Conservation (phyloP, 192 early-diverging fungal genomes). For the Coemansia pectinata region DNA sequence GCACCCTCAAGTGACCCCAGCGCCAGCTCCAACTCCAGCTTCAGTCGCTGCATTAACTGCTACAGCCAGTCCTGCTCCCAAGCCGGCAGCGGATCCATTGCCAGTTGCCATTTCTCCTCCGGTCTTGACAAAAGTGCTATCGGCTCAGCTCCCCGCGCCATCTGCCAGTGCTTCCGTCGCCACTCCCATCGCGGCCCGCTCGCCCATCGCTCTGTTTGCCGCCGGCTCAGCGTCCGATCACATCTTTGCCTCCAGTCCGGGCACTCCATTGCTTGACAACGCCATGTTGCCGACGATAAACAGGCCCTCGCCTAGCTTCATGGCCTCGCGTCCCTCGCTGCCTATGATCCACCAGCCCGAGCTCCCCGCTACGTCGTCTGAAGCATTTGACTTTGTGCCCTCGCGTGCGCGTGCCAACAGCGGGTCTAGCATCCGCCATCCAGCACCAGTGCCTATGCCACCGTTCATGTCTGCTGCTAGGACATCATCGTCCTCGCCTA, state of each 20-base stretch:
- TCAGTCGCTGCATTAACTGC: not conserved
- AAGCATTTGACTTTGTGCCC: constrained; percentile 11
- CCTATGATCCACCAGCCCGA: constrained; percentile 21
- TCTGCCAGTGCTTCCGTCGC: not conserved
- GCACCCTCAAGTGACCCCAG: not conserved
- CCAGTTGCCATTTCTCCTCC: not conserved
- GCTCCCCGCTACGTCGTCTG: not conserved
- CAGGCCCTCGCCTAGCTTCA: constrained; percentile 15
- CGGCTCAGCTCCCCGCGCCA: not conserved
- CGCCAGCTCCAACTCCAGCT: not conserved
- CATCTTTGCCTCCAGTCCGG: not conserved
- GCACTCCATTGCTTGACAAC: constrained; percentile 26
- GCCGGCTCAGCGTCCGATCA: not conserved
- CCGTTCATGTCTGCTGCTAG: not conserved
- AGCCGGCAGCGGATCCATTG: not conserved
- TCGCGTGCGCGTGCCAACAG: constrained; percentile 40
- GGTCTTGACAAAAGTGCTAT: not conserved
- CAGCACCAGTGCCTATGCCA: constrained; percentile 1
- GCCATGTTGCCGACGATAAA: constrained; percentile 14
- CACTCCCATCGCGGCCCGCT: not conserved
- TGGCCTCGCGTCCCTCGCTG: constrained; percentile 21
- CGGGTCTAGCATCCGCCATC: constrained; percentile 20
- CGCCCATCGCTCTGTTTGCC: not conserved
- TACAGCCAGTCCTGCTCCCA: not conserved
- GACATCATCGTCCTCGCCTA: not conserved